Base-by-base conservation (phyloP, 306 rosid species). In the Medicago truncatula region DNA sequence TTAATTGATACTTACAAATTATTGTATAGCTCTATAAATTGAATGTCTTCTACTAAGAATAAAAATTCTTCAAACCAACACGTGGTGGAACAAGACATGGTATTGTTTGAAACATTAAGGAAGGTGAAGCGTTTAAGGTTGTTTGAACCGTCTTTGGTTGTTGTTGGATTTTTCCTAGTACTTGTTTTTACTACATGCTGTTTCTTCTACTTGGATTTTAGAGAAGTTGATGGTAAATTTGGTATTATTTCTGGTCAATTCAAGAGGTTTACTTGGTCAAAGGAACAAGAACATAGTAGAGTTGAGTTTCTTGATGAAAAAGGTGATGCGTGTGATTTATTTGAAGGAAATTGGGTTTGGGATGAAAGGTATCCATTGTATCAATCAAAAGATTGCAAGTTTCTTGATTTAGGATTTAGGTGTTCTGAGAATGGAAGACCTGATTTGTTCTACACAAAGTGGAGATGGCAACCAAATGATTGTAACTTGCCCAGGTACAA, bases 291-390 rank as follows among this genome's bases (percentile, higher is more conserved):
- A 34, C 67, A 71, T 23, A 66, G 4, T 7, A 84, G 79, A 77
- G 84, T 85, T 41, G 96, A 91, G 18, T 94, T 88, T 85, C 78
- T 85, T 46, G 90, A 61, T 28, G 76, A 75, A 65, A 73, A 83
- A 25, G 84, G 85, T 46, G 83, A 52, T 46, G 75, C 44, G 12
- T 94, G 98, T 83, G 87, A 91, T 70, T n/a, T 91, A 73, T 91
- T 94, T 86, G 84, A 91, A 16, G 97, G 98, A 10, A 90, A 83
- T 57, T 94, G 98, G 97, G 90, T 87, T 68, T 94, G 97, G 98
- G 97, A 94, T 74, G 91, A 91, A 77, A 76, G 70, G 4, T 89
- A 89, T 74, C 98, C 98, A 2, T 31, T 91, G 82, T 91, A 91
- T 71, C 31, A 86, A 2, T 94, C 97, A 36, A 88, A 79, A 79